A percentile compares a stretch with the other conserved stretches of the same genome.
These are phyloP conservation scores for Saccharomycopsis sp. DNA, from an alignment of 805 yeast genomes.

Conservation along the genomic window DNA sequence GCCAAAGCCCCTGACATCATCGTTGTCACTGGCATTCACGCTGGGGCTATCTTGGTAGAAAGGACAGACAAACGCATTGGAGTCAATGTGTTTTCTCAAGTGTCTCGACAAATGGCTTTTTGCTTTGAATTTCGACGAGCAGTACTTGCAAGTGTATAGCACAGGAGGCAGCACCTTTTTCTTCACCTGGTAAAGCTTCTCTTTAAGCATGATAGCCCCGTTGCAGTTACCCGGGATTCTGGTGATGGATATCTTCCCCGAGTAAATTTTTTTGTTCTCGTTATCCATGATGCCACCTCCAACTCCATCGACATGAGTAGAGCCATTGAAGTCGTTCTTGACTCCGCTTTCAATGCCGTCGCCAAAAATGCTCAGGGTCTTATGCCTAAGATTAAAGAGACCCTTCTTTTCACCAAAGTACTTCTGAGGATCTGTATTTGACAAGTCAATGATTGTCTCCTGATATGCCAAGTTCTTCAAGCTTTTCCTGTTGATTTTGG, in stretches of 20 bases:
- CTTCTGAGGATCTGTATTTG: neutral
- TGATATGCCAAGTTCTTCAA: neutral
- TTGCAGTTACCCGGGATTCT: constrained; percentile 8
- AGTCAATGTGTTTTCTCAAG: constrained; percentile 65
- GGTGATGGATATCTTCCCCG: constrained; percentile 3
- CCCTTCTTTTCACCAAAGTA: neutral
- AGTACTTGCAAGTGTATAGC: constrained; percentile 52
- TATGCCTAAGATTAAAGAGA: neutral
- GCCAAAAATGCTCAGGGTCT: neutral
- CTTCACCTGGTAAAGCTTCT: constrained; percentile 39
- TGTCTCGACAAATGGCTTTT: constrained; percentile 83
- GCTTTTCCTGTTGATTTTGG: neutral
- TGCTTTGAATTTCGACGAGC: constrained; percentile 80
- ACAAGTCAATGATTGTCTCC: neutral
- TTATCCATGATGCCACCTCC: neutral
- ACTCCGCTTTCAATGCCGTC: neutral
- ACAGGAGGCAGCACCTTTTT: constrained; percentile 44
- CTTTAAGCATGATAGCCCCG: constrained; percentile 16
- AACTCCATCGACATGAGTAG: neutral
- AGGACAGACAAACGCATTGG: constrained; percentile 75
- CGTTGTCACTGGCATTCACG: neutral
- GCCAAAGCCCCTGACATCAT: neutral
- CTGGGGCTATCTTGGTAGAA: constrained; percentile 34
- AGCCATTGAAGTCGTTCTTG: neutral
- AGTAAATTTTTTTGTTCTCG: constrained; percentile 5